phyloP scores from a whole-genome alignment of 179 eudicot genomes.

The Pouteria campechiana region DNA sequence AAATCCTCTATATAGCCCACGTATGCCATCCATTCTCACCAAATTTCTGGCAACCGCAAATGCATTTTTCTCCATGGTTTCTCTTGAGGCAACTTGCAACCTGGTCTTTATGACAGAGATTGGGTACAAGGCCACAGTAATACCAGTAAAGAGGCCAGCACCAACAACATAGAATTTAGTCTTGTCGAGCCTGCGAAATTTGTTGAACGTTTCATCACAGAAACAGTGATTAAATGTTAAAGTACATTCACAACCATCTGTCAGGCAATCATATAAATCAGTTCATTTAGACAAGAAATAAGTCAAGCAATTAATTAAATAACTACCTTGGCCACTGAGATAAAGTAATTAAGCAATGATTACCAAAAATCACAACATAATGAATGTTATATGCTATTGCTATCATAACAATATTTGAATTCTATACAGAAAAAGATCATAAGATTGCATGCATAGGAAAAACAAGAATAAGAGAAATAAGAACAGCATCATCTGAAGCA shows the following conservation, averaged over 20 bases:
- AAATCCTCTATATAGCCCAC: slow-evolving; percentile 96
- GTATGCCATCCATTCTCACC: slow-evolving; percentile 71
- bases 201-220: not conserved
- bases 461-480: too few relatives aligned
- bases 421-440: too few relatives aligned
- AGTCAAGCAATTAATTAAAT: too few relatives aligned
- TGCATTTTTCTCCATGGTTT: slow-evolving; percentile 58
- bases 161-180: slow-evolving; percentile 91
- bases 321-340: too few relatives aligned
- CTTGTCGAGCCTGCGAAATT: slow-evolving; percentile 77
- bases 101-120: slow-evolving; percentile 91
- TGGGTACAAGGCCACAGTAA: slow-evolving; percentile 86
- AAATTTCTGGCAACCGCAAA: slow-evolving; percentile 61
- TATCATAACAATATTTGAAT: too few relatives aligned
- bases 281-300: too few relatives aligned
- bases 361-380: too few relatives aligned
- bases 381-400: too few relatives aligned
- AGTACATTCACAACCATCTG: not conserved
- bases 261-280: not conserved
- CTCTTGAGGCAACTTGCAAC: slow-evolving; percentile 80
- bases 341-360: too few relatives aligned
- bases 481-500: too few relatives aligned
- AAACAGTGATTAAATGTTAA: not conserved
- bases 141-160: slow-evolving; percentile 89
- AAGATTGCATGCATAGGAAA: too few relatives aligned